Base-by-base conservation (phyloP, 2,329 filamentous ascomycete genomes). In the Zymoseptoria ardabiliae region DNA sequence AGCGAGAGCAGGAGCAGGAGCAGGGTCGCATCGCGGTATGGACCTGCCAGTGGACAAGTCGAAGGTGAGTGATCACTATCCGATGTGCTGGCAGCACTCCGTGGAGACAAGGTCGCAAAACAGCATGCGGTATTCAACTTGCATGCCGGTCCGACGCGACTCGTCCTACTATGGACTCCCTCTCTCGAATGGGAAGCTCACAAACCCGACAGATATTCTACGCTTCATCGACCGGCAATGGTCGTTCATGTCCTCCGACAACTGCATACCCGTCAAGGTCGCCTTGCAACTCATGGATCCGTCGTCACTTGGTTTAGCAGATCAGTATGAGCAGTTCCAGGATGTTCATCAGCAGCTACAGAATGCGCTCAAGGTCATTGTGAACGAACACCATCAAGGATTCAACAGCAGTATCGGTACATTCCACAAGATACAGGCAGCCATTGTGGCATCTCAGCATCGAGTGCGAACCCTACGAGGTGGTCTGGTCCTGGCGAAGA, bases 371-470 rank as follows among this genome's bases (percentile, higher is more conserved):
- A 97, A 96, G 75, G 86, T 87, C 35, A 96, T 99, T 68, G 94
- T 99, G 23, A 96, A 99, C 74, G 93, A 99, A 77, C 93, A 99
- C 72, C 93, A 99, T 71, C 94, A 99, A 74, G 95, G 94, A 53
- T 99, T 99, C 82, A 99, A 97, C 77, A 96, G 91, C 74, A 97
- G 93, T 55, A 97, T 99, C 64, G 94, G 93, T 74, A 97, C 93
- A 20, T 99, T 97, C 72, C 95, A 99, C 79, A 97, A 96, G 75
- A 99, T 99, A 62, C 94, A 99, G 74, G 85, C 87, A 56, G 96
- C 91, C 75, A 94, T 99, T 65, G 89, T 93, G 69, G 81, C 85
- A 55, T 96, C 91, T 17, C 94, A 99, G 75, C 86, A 86, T 69
- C 86, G 91, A 61, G 90, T 99, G 57, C 85, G 93, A 60, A 79